Base-by-base conservation (phyloP, 2,329 filamentous ascomycete genomes). In the Cadophora gregata region DNA sequence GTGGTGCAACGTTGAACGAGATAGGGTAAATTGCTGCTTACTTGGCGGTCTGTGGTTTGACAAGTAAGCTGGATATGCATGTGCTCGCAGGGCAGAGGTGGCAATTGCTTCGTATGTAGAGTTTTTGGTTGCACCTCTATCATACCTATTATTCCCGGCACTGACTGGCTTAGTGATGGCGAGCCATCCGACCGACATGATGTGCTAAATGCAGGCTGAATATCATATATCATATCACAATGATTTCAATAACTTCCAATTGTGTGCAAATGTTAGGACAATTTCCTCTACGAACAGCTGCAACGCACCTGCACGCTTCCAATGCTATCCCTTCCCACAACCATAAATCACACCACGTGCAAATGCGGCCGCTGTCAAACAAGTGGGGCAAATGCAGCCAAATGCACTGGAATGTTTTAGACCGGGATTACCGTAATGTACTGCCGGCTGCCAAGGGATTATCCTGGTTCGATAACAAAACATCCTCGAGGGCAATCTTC, bases 381-480 rank as follows among this genome's bases (percentile, higher is more conserved):
- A 31, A 48, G 38, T 48, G 25, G 38, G 58, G 58, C 55, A 24
- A n/a, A 27, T 60, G 16, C 42, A n/a, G 6, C 19, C n/a, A 21
- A n/a, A 47, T 47, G 42, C 42, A 21, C 42, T 47, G 19, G 42
- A n/a, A 27, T 45, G 36, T 60, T 45, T 29, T 60, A 27, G 58
- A 60, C 38, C 27, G 25, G 58, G 58, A 48, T 58, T 58, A 48
- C 38, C 27, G 58, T 60, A 48, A 45, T 21, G 5, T 53, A 31
- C 24, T 58, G 53, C 53, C 31, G 53, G 16, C 58, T 60, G 58
- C 58, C 38, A 60, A 60, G 58, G 42, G n/a, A 47, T 48, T 60
- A 58, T 42, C 55, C 55, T 42, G 55, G 55, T 42, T 27, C 7
- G 24, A 58, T 38, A 21, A 58, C 31, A 42, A 42, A 12, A 21